A percentile compares a stretch with the other conserved stretches of the same genome.
Evolutionary conservation across 192 early-diverging fungal genomes (phyloP).

Genomic region (Rhizophlyctis rosea): DNA sequence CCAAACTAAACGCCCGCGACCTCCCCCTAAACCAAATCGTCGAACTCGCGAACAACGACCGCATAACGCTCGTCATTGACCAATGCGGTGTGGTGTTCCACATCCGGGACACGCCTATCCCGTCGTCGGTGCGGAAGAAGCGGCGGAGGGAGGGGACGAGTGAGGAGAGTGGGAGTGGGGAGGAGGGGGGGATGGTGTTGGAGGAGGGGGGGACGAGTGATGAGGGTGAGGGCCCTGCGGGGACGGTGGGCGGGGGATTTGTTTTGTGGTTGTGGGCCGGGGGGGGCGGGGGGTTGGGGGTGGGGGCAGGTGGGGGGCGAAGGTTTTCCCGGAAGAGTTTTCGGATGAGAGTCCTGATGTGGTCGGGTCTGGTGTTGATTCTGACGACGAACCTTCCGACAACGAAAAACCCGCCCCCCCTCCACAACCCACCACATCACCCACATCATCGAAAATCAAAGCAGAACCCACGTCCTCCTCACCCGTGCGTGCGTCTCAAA

Average conservation of each 20-base stretch:
- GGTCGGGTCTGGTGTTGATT: constrained; percentile 20
- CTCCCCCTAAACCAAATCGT: constrained; percentile 2
- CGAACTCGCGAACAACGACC: constrained; percentile 9
- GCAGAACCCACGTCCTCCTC: not conserved
- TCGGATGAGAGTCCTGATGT: constrained; percentile 21
- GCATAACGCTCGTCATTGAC: constrained; percentile 9
- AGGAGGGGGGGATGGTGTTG: not conserved
- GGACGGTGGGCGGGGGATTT: not conserved
- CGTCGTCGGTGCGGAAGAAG: not conserved
- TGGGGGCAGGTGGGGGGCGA: constrained; percentile 1
- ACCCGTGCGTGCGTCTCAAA: not conserved
- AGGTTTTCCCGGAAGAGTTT: constrained; percentile 27
- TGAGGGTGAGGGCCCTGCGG: not conserved
- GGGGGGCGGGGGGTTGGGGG: constrained; percentile 1
- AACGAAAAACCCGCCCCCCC: not conserved
- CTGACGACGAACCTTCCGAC: not conserved
- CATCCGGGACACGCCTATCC: not conserved
- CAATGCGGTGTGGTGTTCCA: constrained; percentile 4
- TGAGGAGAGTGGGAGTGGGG: not conserved
- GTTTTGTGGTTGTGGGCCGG: not conserved
- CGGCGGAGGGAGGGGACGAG: not conserved
- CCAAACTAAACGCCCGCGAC: constrained; percentile 7
- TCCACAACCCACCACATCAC: not conserved
- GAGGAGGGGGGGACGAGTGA: constrained; percentile 3
- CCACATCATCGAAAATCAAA: not conserved